phyloP scores from a whole-genome alignment of 2,329 filamentous ascomycete species.

The Trichoderma endophyticum region DNA sequence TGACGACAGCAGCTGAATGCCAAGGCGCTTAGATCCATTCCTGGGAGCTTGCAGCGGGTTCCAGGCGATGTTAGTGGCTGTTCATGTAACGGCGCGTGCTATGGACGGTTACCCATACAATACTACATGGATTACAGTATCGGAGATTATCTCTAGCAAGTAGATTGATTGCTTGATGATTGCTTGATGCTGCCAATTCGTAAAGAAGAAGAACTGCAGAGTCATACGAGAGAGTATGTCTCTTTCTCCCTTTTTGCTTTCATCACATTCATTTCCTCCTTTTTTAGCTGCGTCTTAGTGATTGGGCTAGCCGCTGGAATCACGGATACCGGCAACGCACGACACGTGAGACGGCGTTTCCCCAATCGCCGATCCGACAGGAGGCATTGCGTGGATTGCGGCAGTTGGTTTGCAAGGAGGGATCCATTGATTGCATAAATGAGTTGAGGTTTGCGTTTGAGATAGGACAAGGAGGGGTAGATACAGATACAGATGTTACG shows the following conservation, averaged over 20 bases:
- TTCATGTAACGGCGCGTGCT: no score
- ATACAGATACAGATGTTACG: not conserved
- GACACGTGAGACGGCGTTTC: slow-evolving; percentile 3
- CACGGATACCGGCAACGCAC: slow-evolving; percentile 2
- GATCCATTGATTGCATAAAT: not conserved
- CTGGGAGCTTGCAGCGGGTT: not conserved
- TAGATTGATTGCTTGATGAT: not conserved
- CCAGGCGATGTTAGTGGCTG: no score
- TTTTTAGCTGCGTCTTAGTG: not conserved
- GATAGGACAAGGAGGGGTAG: not conserved
- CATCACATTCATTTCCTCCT: not conserved
- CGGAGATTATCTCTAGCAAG: not conserved
- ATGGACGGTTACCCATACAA: no score
- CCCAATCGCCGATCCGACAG: not conserved
- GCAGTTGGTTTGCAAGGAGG: not conserved
- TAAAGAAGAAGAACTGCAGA: not conserved
- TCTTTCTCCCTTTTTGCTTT: not conserved
- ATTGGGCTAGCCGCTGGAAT: not conserved
- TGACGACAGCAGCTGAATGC: slow-evolving; percentile 13
- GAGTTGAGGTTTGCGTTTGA: not conserved
- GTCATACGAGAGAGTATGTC: not conserved
- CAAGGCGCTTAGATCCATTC: not conserved
- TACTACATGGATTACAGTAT: not conserved
- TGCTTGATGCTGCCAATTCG: not conserved
- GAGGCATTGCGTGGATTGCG: not conserved